Evolutionary conservation across 2,329 filamentous ascomycete species (phyloP).

Genomic region (Phialemoniopsis sp.): DNA sequence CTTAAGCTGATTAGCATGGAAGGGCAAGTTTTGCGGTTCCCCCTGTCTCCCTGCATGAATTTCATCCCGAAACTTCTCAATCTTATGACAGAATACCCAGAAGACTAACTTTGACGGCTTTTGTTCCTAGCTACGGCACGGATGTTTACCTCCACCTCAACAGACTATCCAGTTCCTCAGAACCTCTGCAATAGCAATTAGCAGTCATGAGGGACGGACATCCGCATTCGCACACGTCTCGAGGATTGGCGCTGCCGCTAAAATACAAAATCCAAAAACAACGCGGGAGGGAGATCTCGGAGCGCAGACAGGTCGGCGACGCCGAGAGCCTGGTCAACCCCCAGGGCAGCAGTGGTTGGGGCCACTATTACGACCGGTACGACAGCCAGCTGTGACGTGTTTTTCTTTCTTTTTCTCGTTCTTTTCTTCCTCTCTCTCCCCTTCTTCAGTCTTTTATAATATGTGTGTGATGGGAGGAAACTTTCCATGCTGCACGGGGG

Average conservation of each 20-base stretch:
- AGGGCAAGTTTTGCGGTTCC: conserved; percentile 59
- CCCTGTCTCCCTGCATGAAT: neutral
- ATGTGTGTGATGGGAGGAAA: no score
- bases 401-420: neutral
- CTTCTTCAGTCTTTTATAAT: no score
- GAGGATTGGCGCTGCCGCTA: conserved; percentile 61
- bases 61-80: no score
- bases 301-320: conserved; percentile 87
- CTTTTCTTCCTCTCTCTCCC: neutral
- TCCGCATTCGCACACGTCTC: conserved; percentile 28
- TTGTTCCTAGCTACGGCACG: conserved; percentile 74
- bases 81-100: no score
- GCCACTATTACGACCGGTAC: conserved; percentile 15
- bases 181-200: conserved; percentile 93
- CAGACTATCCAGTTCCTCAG: conserved; percentile 88
- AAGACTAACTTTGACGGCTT: conserved; percentile 16
- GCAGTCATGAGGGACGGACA: conserved; percentile 76
- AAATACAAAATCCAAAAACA: conserved; percentile 62
- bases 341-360: conserved; percentile 14
- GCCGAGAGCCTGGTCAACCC: conserved; percentile 71
- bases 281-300: conserved; percentile 72
- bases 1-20: conserved; percentile 99
- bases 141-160: conserved; percentile 98
- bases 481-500: no score
- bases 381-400: conserved; percentile 28